Conservation (phyloP, 129 eudicot species). For the Tanacetum coccineum region DNA sequence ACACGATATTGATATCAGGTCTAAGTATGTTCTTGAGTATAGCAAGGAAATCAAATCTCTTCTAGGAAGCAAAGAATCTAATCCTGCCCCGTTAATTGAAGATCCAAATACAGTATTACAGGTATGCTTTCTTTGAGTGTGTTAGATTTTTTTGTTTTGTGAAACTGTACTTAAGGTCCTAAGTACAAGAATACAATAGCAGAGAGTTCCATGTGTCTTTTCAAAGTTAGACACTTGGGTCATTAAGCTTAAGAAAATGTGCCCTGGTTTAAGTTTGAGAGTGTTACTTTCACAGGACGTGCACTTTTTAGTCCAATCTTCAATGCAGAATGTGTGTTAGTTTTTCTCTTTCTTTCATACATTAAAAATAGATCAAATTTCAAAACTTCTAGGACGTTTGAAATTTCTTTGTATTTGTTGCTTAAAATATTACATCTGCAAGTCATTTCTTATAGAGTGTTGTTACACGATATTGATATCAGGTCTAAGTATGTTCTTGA, state of each 20-base stretch:
- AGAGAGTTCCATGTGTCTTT: not conserved
- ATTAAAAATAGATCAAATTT: no score
- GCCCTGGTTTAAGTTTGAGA: not conserved
- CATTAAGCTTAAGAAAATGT: not conserved
- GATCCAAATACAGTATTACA: conserved; percentile 63
- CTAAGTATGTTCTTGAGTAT: conserved; percentile 66
- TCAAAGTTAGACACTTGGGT: not conserved
- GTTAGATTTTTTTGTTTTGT: not conserved
- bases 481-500: conserved; percentile 77
- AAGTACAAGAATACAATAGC: not conserved
- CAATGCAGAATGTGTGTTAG: no score
- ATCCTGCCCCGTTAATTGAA: conserved; percentile 48
- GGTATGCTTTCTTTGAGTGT: conserved; percentile 32
- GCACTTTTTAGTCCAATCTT: no score
- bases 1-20: conserved; percentile 39
- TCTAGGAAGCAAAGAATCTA: conserved; percentile 48
- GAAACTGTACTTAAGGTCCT: not conserved
- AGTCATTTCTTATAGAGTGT: conserved; percentile 19
- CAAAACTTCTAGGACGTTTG: not conserved
- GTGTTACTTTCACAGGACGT: not conserved
- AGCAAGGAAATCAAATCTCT: conserved; percentile 80
- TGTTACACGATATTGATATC: not conserved
- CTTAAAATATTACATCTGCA: not conserved
- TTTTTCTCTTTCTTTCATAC: no score
- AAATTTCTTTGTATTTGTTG: not conserved